A percentile compares a stretch with the other conserved stretches of the same genome.
phyloP scores from a whole-genome alignment of 1,139 yeast genomes.

The Candida gigantensis region DNA sequence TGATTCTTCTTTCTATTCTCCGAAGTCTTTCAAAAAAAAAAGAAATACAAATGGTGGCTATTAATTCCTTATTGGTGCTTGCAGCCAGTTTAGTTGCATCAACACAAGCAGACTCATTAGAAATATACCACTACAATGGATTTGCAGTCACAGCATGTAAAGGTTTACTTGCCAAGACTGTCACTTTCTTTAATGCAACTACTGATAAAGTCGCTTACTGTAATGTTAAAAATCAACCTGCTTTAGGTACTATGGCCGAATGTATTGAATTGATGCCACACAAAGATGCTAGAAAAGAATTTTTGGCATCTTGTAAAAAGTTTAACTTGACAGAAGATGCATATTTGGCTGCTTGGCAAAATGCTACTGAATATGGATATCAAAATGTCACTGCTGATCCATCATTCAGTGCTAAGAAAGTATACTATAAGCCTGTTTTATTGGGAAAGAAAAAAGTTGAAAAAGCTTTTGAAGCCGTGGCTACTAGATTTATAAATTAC shows the following conservation, averaged over 20 bases:
- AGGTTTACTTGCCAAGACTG: constrained; percentile 24
- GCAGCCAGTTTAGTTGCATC: constrained; percentile 3
- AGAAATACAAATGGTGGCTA: constrained; percentile 1
- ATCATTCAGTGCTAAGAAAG: constrained; percentile 25
- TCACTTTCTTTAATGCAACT: constrained; percentile 21
- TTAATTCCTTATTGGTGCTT: background rate
- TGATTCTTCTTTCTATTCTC: no score
- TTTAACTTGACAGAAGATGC: constrained; percentile 29
- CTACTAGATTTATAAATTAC: constrained; percentile 41
- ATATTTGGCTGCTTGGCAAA: constrained; percentile 33
- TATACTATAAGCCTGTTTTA: constrained; percentile 33
- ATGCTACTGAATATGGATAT: constrained; percentile 36
- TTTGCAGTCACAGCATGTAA: constrained; percentile 31
- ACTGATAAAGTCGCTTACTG: constrained; percentile 34
- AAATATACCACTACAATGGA: constrained; percentile 18
- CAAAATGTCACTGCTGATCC: constrained; percentile 27
- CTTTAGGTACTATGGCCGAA: constrained; percentile 40
- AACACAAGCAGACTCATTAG: constrained; percentile 3
- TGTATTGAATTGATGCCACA: constrained; percentile 31
- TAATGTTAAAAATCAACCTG: constrained; percentile 35
- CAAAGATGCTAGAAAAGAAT: constrained; percentile 25
- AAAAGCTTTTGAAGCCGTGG: constrained; percentile 39
- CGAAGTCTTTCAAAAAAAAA: background rate
- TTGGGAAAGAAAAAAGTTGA: constrained; percentile 22
- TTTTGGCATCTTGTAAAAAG: constrained; percentile 26